phyloP scores from a whole-genome alignment of 1,139 yeast species.

The Scheffersomyces segobiensis region DNA sequence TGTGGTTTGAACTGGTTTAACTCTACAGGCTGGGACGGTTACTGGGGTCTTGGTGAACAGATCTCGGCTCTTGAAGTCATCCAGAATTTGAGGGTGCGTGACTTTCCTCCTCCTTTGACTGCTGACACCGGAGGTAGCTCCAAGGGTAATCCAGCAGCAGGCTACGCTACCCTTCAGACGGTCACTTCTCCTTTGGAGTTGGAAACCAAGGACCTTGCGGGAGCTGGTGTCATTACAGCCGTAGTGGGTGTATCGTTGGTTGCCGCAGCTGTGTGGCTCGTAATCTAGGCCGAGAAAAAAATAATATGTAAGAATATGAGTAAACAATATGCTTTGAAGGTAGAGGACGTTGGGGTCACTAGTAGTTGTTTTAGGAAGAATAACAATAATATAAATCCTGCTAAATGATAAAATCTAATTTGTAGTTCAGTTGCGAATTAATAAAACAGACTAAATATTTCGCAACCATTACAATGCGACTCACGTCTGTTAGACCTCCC shows the following conservation, averaged over 20 bases:
- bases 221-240: slow-evolving; percentile 86
- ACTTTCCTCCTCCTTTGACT: slow-evolving; percentile 34
- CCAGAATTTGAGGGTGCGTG: slow-evolving; percentile 29
- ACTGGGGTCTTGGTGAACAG: slow-evolving; percentile 78
- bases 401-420: too few species aligned
- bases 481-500: too few species aligned
- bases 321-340: neutral
- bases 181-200: slow-evolving; percentile 49
- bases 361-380: too few species aligned
- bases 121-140: slow-evolving; percentile 49
- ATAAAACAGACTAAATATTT: too few species aligned
- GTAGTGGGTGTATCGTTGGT: slow-evolving; percentile 65
- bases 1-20: slow-evolving; percentile 70
- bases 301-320: neutral
- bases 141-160: slow-evolving; percentile 48
- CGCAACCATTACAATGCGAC: too few species aligned
- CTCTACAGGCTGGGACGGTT: slow-evolving; percentile 57
- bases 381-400: too few species aligned
- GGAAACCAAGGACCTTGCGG: slow-evolving; percentile 70
- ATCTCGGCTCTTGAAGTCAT: slow-evolving; percentile 74
- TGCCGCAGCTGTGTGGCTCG: slow-evolving; percentile 73
- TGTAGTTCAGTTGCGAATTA: too few species aligned
- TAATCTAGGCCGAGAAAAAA: slow-evolving; percentile 33
- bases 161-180: slow-evolving; percentile 41
- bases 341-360: neutral